A percentile compares a stretch with the other conserved stretches of the same genome.
phyloP scores from a whole-genome alignment of 2,329 filamentous ascomycete species.

The Dactylellina sp. region DNA sequence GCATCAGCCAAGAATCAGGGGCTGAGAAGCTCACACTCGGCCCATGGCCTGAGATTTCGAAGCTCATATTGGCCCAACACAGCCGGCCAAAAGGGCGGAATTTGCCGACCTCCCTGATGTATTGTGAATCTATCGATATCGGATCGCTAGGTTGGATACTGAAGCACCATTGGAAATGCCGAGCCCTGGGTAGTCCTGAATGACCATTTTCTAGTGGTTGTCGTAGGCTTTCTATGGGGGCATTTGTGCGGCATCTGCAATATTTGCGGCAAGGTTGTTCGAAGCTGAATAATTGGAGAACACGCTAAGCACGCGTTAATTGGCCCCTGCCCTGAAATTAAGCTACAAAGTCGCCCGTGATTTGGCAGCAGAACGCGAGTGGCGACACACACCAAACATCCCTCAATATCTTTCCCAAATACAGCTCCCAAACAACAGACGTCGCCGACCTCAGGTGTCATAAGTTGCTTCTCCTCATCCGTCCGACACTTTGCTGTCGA shows the following conservation, averaged over 20 bases:
- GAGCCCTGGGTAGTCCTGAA: not conserved
- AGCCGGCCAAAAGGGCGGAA: too few species aligned
- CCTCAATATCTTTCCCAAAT: constrained; percentile 6
- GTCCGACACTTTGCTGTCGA: not conserved
- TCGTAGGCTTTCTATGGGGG: too few species aligned
- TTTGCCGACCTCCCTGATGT: too few species aligned
- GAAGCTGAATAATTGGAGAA: not conserved
- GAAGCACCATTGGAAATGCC: not conserved
- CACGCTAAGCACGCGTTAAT: constrained; percentile 40
- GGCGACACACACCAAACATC: constrained; percentile 8
- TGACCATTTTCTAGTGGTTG: not conserved
- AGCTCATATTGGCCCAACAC: too few species aligned
- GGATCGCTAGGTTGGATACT: too few species aligned
- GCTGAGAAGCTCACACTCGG: too few species aligned
- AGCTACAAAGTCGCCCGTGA: not conserved
- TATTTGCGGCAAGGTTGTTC: not conserved
- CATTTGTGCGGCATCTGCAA: constrained; percentile 4
- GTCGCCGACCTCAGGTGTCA: not conserved
- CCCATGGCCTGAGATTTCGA: too few species aligned
- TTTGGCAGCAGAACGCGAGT: constrained; percentile 17
- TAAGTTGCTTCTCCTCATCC: too few species aligned
- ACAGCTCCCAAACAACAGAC: not conserved
- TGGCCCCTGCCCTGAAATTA: constrained; percentile 1
- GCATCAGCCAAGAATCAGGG: too few species aligned
- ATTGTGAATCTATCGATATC: too few species aligned